These are phyloP conservation scores for Gossypium australe DNA, from an alignment of 345 rosid species.

Conservation along the genomic window DNA sequence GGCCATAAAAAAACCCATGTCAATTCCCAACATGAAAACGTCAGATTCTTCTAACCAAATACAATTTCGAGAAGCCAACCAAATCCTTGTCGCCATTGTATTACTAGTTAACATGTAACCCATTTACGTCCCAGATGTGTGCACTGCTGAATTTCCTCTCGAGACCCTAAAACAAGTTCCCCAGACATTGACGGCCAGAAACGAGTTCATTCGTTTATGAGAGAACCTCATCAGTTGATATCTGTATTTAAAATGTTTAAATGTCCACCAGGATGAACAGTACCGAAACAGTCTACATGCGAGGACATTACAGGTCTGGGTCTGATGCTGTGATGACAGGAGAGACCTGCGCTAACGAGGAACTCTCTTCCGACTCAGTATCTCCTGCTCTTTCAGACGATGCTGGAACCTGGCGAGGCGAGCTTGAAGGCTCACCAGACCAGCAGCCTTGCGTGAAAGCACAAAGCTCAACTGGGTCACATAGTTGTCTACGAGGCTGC, in stretches of 20 bases:
- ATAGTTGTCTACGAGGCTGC: slow-evolving; percentile 87
- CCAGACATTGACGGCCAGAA: slow-evolving; percentile 13
- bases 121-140: neutral
- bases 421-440: slow-evolving; percentile 87
- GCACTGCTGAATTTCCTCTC: neutral
- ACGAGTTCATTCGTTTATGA: slow-evolving; percentile 1
- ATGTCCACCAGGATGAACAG: neutral
- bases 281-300: neutral
- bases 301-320: too few relatives aligned
- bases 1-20: slow-evolving; percentile 1
- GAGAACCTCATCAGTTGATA: neutral
- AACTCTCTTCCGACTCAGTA: slow-evolving; percentile 82
- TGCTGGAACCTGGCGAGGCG: slow-evolving; percentile 96
- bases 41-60: slow-evolving; percentile 6
- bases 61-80: slow-evolving; percentile 4
- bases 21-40: slow-evolving; percentile 3
- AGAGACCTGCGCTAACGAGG: slow-evolving; percentile 36
- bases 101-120: neutral
- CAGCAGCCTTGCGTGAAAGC: slow-evolving; percentile 94
- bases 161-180: neutral
- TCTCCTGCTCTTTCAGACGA: slow-evolving; percentile 89
- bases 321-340: neutral
- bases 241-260: neutral
- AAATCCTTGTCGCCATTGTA: neutral
- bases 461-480: slow-evolving; percentile 87